A percentile compares a stretch with the other conserved stretches of the same genome.
These are phyloP conservation scores for Meyerozyma athensensis DNA, from an alignment of 1,139 yeast genomes.

Conservation along the genomic window DNA sequence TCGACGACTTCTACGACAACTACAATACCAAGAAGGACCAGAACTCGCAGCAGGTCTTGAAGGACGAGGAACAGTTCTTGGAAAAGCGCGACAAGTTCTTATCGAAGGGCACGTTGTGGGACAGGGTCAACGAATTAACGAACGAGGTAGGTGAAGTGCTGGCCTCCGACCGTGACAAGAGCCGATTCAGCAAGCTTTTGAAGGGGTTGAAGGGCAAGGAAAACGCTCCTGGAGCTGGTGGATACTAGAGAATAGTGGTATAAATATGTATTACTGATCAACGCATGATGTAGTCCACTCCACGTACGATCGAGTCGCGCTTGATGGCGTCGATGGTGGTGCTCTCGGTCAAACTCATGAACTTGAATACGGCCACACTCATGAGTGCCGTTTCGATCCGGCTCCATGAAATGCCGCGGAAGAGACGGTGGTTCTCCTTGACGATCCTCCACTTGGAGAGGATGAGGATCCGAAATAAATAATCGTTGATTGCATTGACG, in stretches of 20 bases:
- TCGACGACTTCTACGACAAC: constrained; percentile 91
- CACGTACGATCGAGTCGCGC: constrained; percentile 10
- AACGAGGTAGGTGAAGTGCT: constrained; percentile 36
- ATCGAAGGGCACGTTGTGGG: constrained; percentile 83
- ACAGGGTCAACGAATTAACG: constrained; percentile 57
- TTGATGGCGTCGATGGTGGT: constrained; percentile 14
- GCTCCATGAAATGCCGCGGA: constrained; percentile 28
- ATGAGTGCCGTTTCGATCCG: constrained; percentile 31
- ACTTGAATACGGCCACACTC: constrained; percentile 36
- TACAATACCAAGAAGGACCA: constrained; percentile 84
- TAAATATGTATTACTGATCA: background rate
- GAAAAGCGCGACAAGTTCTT: constrained; percentile 77
- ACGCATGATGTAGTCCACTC: constrained; percentile 10
- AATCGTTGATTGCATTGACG: constrained; percentile 28
- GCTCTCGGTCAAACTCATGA: constrained; percentile 38
- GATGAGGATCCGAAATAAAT: constrained; percentile 31
- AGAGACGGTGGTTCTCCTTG: constrained; percentile 32
- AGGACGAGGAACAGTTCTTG: constrained; percentile 68
- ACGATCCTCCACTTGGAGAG: constrained; percentile 41
- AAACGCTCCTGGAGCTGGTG: constrained; percentile 27
- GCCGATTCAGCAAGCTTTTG: constrained; percentile 22
- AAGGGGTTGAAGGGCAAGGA: constrained; percentile 26
- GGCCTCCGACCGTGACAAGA: constrained; percentile 21
- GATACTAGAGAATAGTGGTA: constrained; percentile 13
- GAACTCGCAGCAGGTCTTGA: constrained; percentile 57